Evolutionary conservation across 148 eudicot species (phyloP), one percentile per base, ranked within the genome.

Genomic region (Suaeda aralocaspica): DNA sequence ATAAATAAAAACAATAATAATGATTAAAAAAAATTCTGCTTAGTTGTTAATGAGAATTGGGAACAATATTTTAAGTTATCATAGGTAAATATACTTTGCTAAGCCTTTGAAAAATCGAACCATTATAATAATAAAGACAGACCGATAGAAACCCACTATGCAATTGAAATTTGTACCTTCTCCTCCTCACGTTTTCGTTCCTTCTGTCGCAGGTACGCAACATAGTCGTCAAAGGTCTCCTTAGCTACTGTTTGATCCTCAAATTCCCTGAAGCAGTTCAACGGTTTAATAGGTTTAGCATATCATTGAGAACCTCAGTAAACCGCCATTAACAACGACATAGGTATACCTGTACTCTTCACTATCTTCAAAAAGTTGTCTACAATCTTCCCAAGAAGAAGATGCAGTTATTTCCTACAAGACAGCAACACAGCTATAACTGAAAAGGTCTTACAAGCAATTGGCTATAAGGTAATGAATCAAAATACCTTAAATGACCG

Each of bases 141-240:
- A n/a, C n/a, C n/a, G n/a, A n/a, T n/a, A n/a, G n/a, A n/a, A n/a
- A n/a, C n/a, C n/a, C n/a, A n/a, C 41, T 3, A 36, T 36, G 41
- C 41, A 36, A 36, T 36, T 36, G 41, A 36, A 36, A 36, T 36
- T 26, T 44, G 69, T 77, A 94, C 97, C 97, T 91, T 94, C 67
- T 94, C 99, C 64, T 94, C 99, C 76, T 94, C 99, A 25, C 97
- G 88, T 75, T 86, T 94, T 10, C 92, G 86, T 66, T 94, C 99
- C 76, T 94, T 94, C 74, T 91, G 97, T 78, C 84, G 91, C 72
- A 94, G 68, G 73, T 81, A 80, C 49, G 66, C 67, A 55, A 89
- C 53, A 71, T 87, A 84, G 57, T 89, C 92, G 72, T 91, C 91
- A 79, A 94, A 94, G 46, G 87, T 70, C 78, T 89, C 91, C 78